These are phyloP conservation scores for Sugiyamaella xylanicola DNA, from an alignment of 1,139 yeast genomes.

Conservation along the genomic window DNA sequence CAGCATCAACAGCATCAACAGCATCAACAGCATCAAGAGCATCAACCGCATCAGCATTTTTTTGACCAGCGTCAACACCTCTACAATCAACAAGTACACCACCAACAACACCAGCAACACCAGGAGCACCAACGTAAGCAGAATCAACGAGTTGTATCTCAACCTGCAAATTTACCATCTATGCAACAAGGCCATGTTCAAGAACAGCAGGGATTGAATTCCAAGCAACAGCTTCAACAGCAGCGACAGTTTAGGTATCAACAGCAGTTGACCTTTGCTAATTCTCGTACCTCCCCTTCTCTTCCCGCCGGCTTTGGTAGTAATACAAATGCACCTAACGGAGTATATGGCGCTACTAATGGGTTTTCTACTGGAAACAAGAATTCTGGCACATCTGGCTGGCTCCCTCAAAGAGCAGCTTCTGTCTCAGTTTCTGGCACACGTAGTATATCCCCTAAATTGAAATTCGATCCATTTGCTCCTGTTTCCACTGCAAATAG, in stretches of 20 bases:
- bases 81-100: neutral
- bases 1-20: conserved; percentile 11
- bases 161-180: conserved; percentile 11
- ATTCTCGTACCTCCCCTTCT: conserved; percentile 4
- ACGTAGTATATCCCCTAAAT: conserved; percentile 23
- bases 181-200: neutral
- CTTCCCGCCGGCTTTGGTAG: neutral
- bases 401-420: conserved; percentile 14
- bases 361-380: neutral
- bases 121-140: conserved; percentile 4
- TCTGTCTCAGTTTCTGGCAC: conserved; percentile 9
- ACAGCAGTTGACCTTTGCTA: neutral
- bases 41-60: neutral
- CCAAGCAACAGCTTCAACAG: neutral
- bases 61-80: conserved; percentile 9
- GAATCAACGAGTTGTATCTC: conserved; percentile 15
- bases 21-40: conserved; percentile 3
- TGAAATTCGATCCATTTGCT: conserved; percentile 28
- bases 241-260: conserved; percentile 2
- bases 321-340: too few relatives aligned
- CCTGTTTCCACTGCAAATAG: conserved; percentile 19
- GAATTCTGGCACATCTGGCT: neutral
- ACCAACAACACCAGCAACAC: conserved; percentile 8
- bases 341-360: neutral
- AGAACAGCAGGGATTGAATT: neutral